Base-by-base conservation (phyloP, 202 grass and related monocot genomes). In the Cymbopogon flexuosus region DNA sequence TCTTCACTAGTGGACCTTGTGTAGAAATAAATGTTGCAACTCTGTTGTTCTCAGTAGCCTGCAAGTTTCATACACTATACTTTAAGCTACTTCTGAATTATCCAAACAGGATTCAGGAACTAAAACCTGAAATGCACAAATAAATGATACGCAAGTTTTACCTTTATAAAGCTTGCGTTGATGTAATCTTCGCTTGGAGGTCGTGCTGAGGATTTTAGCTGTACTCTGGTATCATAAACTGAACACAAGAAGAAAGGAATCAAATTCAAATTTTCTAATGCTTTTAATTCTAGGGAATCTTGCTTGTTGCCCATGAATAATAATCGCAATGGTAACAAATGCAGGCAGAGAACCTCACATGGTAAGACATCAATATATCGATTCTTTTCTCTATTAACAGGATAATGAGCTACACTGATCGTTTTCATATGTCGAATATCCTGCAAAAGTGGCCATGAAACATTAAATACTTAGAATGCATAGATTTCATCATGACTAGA, bases 91-190 rank as follows among this genome's bases (percentile, higher is more conserved):
- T 68, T 21, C 31, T 72, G 59, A 71, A 43, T 35, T 47, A 75
- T 58, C 18, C 9, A 2, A 39, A 63, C 27, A 59, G 11, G 3
- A 63, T 21, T 79, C 30, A 68, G 18, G 65, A 85, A 65, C 13
- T n/a, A 80, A 1, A n/a, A 76, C 72, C 14, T 61, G 4, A 3
- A 21, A n/a, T 47, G 29, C 13, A 39, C 52, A 42, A 75, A 29
- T 35, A 34, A 77, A 33, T 29, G 36, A 65, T 19, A 60, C 70
- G 57, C 0, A 42, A 77, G 70, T 60, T 58, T 60, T 80, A 95
- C 96, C 89, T 66, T 83, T 88, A 95, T 23, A 83, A 93, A 95
- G 84, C 90, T 98, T 79, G 95, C 95, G 78, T 98, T 98, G 60
- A 98, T 95, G 70, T 91, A 98, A 71, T 76, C 90, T 14, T 79